Percentiles rank a stretch among this genome's conserved stretches.
phyloP scores from a whole-genome alignment of 176 grass and related monocot genomes.

The Carex kokanica region DNA sequence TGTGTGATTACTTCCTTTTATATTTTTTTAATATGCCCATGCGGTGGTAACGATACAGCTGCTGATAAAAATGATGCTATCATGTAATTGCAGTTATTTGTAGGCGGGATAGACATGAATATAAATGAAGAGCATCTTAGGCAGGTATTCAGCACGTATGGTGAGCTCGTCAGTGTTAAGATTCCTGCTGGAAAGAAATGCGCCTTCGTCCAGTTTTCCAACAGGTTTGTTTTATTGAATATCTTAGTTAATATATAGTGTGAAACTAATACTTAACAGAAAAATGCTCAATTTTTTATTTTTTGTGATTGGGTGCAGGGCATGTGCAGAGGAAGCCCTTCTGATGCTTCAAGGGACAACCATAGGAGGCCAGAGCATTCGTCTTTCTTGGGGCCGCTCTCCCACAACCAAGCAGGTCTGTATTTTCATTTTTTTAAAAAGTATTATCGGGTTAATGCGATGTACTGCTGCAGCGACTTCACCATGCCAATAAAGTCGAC shows the following conservation, averaged over 20 bases:
- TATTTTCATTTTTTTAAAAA: neutral
- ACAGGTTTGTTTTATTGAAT: conserved; percentile 41
- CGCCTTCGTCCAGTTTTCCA: conserved; percentile 88
- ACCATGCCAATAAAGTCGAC: no score
- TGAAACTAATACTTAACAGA: neutral
- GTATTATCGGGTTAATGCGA: neutral
- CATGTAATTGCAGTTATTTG: conserved; percentile 69
- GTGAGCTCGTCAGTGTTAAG: conserved; percentile 90
- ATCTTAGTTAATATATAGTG: neutral
- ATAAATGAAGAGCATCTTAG: conserved; percentile 78
- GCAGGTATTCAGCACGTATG: conserved; percentile 72
- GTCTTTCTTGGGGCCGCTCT: conserved; percentile 92
- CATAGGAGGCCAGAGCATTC: conserved; percentile 87
- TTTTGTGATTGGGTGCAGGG: conserved; percentile 35
- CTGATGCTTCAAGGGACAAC: conserved; percentile 66
- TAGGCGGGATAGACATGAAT: conserved; percentile 85
- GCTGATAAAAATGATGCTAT: conserved; percentile 24
- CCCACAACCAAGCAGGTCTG: conserved; percentile 68
- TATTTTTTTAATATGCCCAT: conserved; percentile 17
- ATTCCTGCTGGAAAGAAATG: conserved; percentile 94
- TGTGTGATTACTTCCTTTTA: conserved; percentile 55
- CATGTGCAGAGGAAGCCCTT: conserved; percentile 81
- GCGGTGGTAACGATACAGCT: neutral
- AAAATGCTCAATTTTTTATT: neutral
- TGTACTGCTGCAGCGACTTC: neutral